Base-by-base conservation (phyloP, 108 stramenopile species). In the Fragilariopsis cylindrus region DNA sequence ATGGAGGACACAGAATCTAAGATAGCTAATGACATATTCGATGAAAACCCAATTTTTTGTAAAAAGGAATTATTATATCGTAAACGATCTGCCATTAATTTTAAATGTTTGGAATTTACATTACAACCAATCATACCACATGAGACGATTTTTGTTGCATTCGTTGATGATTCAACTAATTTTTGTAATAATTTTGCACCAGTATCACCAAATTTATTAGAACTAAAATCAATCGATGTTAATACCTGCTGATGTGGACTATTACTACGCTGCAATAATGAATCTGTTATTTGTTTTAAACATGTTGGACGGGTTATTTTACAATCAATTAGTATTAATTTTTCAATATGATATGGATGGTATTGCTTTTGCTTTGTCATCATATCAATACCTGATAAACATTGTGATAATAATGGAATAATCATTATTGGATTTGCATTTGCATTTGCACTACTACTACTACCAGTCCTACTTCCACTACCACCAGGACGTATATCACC, bases 31-130 rank as follows among this genome's bases (percentile, higher is more conserved):
- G 67, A 68, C 6, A 68, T 8, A 8, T 39, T 48, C 48, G 48
- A 50, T 11, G 48, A 21, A 19, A 68, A 52, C 0, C 67, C 67
- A 48, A 68, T 48, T 39, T 16, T 65, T 52, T 68, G 48, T 12
- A 68, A 50, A 52, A 68, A 68, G 30, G 67, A 68, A 52, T 68
- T 68, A 12, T 68, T 68, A 39, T 68, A 68, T 4, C 67, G 67
- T 13, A 68, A 44, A 7, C 18, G 48, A 40, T 68, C 67, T 8
- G 45, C 16, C 7, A 68, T 45, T n/a, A 43, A 45, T 44, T 63
- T 63, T 42, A 63, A 44, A 44, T 63, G 7, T 44, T 47, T 63
- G 0, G 62, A n/a, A 0, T 44, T 41, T 44, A 63, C 62, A 13
- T 43, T 43, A 13, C 62, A 63, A 13, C 39, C 21, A 45, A 63